Evolutionary conservation across 345 rosid genomes (phyloP), one percentile per base, ranked within the genome.

Genomic region (Eutrema japonicum): DNA sequence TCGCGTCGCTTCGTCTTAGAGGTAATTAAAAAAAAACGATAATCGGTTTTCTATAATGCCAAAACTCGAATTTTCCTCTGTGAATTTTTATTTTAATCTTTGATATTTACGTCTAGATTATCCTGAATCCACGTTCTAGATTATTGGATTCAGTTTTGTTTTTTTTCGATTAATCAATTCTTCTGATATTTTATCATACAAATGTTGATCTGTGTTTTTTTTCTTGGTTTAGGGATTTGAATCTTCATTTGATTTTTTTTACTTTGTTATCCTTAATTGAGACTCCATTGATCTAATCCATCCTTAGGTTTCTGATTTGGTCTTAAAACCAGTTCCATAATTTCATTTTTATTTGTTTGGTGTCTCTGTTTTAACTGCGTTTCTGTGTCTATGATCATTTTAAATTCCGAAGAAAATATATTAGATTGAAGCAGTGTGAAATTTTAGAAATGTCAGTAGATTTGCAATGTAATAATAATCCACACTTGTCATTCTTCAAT

Each of bases 1-100:
- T 64, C 14, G 22, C 46, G 43, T 72, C 69, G 48, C 42, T 33
- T 64, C 49, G 35, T 30, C 59, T 42, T 42, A 55, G 58, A 66
- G 77, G 72, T 66, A 56, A 55, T 42, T 52, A 2, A 2, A 14
- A 2, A 2, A 14, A 54, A 16, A 11, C 10, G 22, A 1, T 12
- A 0, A 38, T 13, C 6, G 4, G 47, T 13, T 50, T 32, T 4
- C 12, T n/a, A 5, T 36, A 46, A 33, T 10, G 11, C 29, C 1
- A 58, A 36, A 36, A 48, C 13, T n/a, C 4, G 2, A 22, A 30
- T 11, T 54, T 32, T 54, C 12, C 18, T 30, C n/a, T 30, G 2
- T 1, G 26, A 49, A 7, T 6, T 16, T 14, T 4, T 40, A 5
- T 16, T 8, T 9, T n/a, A n/a, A n/a, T 29, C 2, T 53, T 37